These are phyloP conservation scores for Cryptomeria japonica DNA, from an alignment of 75 land plant species.

Conservation along the genomic window DNA sequence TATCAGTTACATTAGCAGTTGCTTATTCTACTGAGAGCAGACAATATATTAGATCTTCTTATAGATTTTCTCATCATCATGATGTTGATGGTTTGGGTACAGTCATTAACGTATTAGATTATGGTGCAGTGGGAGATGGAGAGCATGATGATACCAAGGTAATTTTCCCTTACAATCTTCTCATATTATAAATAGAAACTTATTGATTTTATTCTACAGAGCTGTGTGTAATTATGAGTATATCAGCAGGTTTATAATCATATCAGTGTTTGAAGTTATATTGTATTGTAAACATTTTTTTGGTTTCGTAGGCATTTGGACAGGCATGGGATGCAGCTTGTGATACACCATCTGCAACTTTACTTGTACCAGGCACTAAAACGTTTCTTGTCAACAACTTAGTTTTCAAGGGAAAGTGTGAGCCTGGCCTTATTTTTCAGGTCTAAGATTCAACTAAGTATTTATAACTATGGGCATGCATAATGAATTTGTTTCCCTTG, in stretches of 20 bases:
- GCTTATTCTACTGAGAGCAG: too few species aligned
- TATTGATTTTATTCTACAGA: neutral
- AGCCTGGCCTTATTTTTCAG: neutral
- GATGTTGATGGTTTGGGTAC: neutral
- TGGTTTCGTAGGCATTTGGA: neutral
- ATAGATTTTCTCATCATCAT: too few species aligned
- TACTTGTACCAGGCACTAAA: neutral
- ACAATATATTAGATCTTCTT: too few species aligned
- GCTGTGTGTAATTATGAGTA: too few species aligned
- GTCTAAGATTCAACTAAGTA: neutral
- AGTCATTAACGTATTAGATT: neutral
- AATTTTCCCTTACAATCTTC: too few species aligned
- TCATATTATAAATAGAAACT: too few species aligned
- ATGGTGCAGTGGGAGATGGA: neutral
- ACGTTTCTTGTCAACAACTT: neutral
- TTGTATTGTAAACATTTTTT: neutral
- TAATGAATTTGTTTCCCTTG: too few species aligned
- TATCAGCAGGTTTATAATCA: too few species aligned
- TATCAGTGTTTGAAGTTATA: neutral
- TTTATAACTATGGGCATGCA: too few species aligned
- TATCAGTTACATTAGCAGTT: too few species aligned
- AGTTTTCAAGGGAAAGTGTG: neutral
- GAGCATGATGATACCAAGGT: neutral
- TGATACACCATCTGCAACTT: neutral
- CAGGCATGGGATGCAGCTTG: neutral